Evolutionary conservation across 1,139 yeast genomes (phyloP).

Genomic region (Torulaspora globosa): DNA sequence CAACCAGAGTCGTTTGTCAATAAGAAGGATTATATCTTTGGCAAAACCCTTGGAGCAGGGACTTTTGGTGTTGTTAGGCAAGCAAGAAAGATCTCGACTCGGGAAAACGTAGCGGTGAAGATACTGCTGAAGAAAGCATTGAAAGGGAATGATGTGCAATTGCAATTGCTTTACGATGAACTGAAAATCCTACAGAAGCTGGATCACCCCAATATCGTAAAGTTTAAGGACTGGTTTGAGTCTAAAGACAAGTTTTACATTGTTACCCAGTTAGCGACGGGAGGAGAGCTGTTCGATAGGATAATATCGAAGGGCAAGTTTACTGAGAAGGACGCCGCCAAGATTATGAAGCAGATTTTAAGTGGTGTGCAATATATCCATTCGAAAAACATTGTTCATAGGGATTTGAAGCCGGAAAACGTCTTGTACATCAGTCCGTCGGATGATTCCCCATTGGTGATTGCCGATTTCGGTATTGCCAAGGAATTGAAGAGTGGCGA

Average conservation of each 20-base stretch:
- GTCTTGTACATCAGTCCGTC: constrained; percentile 51
- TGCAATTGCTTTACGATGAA: constrained; percentile 66
- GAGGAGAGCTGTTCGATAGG: constrained; percentile 87
- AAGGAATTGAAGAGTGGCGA: constrained; percentile 54
- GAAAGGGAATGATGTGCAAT: constrained; percentile 57
- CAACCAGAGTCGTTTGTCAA: constrained; percentile 69
- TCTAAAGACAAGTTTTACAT: constrained; percentile 71
- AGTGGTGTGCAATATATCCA: constrained; percentile 76
- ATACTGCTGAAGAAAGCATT: constrained; percentile 77
- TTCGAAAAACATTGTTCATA: constrained; percentile 69
- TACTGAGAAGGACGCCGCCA: constrained; percentile 79
- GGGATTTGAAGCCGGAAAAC: constrained; percentile 91
- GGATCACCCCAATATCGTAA: constrained; percentile 76
- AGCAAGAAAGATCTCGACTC: constrained; percentile 56
- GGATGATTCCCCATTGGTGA: constrained; percentile 62
- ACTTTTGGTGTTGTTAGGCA: constrained; percentile 84
- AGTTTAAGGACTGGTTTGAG: constrained; percentile 85
- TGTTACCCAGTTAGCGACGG: constrained; percentile 75
- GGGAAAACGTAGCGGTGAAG: constrained; percentile 80
- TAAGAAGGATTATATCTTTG: constrained; percentile 65
- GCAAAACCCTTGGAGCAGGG: constrained; percentile 84
- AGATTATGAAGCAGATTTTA: constrained; percentile 63
- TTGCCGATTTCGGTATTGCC: constrained; percentile 94
- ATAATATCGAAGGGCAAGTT: constrained; percentile 72
- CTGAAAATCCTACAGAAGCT: constrained; percentile 60